These are phyloP conservation scores for Talaromyces stipitatus DNA, from an alignment of 495 filamentous ascomycete genomes.

Conservation along the genomic window DNA sequence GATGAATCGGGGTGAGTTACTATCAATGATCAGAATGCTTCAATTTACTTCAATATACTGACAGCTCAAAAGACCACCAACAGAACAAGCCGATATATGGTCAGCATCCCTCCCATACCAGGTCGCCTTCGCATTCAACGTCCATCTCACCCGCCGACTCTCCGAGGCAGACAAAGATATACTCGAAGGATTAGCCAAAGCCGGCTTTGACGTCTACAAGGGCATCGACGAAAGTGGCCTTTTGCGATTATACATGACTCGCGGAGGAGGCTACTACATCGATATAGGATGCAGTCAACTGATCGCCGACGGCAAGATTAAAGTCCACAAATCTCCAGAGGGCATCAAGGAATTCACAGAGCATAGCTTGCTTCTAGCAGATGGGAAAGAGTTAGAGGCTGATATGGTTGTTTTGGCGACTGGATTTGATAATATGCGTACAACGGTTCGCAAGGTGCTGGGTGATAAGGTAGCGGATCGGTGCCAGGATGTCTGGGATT, in stretches of 20 bases:
- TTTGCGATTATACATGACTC: slow-evolving; percentile 60
- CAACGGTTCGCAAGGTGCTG: slow-evolving; percentile 51
- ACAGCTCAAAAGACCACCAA: slow-evolving; percentile 20
- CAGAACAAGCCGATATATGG: slow-evolving; percentile 58
- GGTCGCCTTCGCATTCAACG: slow-evolving; percentile 49
- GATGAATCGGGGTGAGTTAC: slow-evolving; percentile 45
- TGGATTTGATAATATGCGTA: slow-evolving; percentile 74
- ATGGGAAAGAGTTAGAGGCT: slow-evolving; percentile 58
- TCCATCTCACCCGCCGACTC: slow-evolving; percentile 41
- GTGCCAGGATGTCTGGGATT: slow-evolving; percentile 68
- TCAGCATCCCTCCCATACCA: slow-evolving; percentile 48
- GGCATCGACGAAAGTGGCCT: slow-evolving; percentile 60
- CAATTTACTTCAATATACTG: background rate
- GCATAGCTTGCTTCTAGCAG: slow-evolving; percentile 49
- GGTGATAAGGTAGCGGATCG: slow-evolving; percentile 61
- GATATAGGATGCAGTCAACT: slow-evolving; percentile 66
- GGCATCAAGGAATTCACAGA: slow-evolving; percentile 50
- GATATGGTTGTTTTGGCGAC: slow-evolving; percentile 79
- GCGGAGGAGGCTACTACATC: slow-evolving; percentile 73
- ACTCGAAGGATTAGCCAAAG: slow-evolving; percentile 52
- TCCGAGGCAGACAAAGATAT: slow-evolving; percentile 42
- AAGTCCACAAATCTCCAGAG: slow-evolving; percentile 58
- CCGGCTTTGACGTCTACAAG: slow-evolving; percentile 61
- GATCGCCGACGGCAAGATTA: slow-evolving; percentile 71
- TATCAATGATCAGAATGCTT: background rate